These are phyloP conservation scores for Fraxinus ornus DNA, from an alignment of 305 asterid genomes.

Conservation along the genomic window DNA sequence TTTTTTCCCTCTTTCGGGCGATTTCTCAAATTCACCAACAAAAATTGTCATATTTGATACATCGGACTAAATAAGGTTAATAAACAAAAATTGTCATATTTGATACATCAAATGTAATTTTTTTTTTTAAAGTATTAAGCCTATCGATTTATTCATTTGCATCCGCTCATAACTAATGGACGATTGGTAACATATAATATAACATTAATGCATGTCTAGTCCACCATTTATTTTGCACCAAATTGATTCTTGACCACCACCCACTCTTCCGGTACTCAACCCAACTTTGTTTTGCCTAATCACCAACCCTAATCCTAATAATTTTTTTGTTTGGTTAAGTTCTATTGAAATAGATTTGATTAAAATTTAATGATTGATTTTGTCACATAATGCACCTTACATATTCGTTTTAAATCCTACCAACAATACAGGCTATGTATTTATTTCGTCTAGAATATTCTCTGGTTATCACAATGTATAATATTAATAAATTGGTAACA, in stretches of 20 bases:
- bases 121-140: background rate
- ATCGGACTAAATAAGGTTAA: no score
- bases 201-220: background rate
- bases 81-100: no score
- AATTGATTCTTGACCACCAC: background rate
- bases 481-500: conserved; percentile 10
- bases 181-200: no score
- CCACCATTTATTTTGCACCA: conserved; percentile 17
- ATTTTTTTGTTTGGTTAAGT: background rate
- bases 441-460: conserved; percentile 33
- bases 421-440: background rate
- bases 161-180: background rate
- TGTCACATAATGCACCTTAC: conserved; percentile 24
- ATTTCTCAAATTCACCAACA: background rate
- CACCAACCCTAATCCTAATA: background rate
- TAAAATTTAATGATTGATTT: conserved; percentile 1
- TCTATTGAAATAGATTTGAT: conserved; percentile 2
- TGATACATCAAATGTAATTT: no score
- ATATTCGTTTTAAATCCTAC: conserved; percentile 4
- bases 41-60: no score
- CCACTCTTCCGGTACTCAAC: conserved; percentile 7
- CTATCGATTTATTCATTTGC: background rate
- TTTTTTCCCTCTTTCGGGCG: background rate
- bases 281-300: conserved; percentile 18
- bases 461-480: conserved; percentile 19